Evolutionary conservation across 2,329 filamentous ascomycete species (phyloP).

Genomic region (Nemania serpens): DNA sequence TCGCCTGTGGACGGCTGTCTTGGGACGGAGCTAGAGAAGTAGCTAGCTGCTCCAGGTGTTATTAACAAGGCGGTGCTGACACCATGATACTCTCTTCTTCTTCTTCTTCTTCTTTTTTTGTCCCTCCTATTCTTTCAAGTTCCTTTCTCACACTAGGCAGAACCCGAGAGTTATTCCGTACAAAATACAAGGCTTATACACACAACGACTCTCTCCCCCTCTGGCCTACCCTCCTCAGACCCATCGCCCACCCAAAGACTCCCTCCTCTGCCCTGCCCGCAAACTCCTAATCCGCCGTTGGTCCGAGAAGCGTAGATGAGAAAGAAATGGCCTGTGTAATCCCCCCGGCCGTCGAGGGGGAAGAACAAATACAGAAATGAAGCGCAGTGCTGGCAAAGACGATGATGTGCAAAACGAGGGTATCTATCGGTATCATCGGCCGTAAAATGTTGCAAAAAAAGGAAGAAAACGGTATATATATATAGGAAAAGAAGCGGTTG

Average conservation of each 20-base stretch:
- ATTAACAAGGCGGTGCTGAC: not conserved
- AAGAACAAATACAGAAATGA: not conserved
- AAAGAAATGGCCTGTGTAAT: too few species aligned
- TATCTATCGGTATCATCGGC: constrained; percentile 14
- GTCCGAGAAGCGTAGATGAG: too few species aligned
- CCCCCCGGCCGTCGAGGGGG: too few species aligned
- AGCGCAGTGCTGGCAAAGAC: not conserved
- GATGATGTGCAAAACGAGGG: constrained; percentile 21
- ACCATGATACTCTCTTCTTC: not conserved
- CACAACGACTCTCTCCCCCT: not conserved
- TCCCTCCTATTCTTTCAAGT: not conserved
- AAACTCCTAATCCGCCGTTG: too few species aligned
- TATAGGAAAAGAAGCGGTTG: too few species aligned
- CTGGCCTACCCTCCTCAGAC: not conserved
- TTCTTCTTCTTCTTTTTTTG: not conserved
- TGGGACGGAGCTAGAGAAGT: not conserved
- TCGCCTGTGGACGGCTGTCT: not conserved
- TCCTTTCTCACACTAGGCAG: not conserved
- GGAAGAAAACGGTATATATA: too few species aligned
- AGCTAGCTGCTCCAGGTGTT: not conserved
- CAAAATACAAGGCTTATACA: not conserved
- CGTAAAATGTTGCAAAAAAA: too few species aligned
- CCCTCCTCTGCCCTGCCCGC: not conserved
- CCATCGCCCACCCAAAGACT: not conserved
- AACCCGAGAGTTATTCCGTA: not conserved